Base-by-base conservation (phyloP, 202 grass and related monocot species). In the Dendrocalamus latiflorus region DNA sequence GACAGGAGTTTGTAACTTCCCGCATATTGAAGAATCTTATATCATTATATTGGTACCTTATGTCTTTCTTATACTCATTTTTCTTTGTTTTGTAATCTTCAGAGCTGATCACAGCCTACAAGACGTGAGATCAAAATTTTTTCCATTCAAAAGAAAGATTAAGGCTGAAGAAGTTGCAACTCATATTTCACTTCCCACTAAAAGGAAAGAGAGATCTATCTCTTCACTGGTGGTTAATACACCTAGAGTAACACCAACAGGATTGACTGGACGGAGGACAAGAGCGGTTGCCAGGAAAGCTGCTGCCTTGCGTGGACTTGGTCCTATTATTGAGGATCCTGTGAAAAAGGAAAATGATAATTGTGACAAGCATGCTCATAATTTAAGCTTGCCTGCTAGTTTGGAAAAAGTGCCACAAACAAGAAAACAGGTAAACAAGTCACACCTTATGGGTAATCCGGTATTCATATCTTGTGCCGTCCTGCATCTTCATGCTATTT, bases 61-160 rank as follows among this genome's bases (percentile, higher is more conserved):
- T 77, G 59, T 25, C 22, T 79, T 79, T 50, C 77, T 74, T 80
- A 24, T 88, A 64, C 44, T 67, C 5, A 7, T 68, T 58, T 54
- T 72, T 66, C 28, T 65, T 66, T 58, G 20, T 70, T 44, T 67
- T 79, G 26, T 75, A 45, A 78, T 61, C 30, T 87, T 67, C 93
- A 99, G 96, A 86, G 66, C 96, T 85, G 96, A 99, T 81, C 96
- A 99, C 81, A 91, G 82, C 69, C 54, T 99, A 68, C 93, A 99
- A 89, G 91, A 93, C 85, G 82, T 99, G 74, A 95, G 96, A 74
- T 82, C 88, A 44, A 99, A 93, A 88, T 76, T 94, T 76, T 95
- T 99, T 86, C 96, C 93, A 18, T 90, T 94, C 67, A 99, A 94
- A 90, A 85, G 93, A 82, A 93, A 88, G 84, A 81, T 86, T 56